Base-by-base conservation (phyloP, 495 filamentous ascomycete species). In the Neurospora sp. region DNA sequence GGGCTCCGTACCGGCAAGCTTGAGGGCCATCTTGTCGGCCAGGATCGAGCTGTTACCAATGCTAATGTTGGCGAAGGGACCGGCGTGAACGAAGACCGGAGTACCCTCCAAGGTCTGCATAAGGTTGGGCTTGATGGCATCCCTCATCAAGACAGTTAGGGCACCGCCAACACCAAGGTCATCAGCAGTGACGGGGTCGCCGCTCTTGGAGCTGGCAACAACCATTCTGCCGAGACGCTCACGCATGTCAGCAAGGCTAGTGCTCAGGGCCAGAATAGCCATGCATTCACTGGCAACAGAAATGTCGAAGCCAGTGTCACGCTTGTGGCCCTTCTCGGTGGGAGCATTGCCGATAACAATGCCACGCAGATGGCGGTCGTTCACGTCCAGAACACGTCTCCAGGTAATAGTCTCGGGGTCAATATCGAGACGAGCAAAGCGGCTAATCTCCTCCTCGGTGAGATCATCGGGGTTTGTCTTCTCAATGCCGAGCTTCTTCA, bases 91-190 rank as follows among this genome's bases (percentile, higher is more conserved):
- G 79, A 99, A 93, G 0, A 98, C 96, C 5, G 96, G 96, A 2
- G 96, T 99, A 39, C 96, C 96, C 79, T 99, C 96, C 74, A 99
- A 86, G 62, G 93, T 97, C 85, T 99, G 96, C 96, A 99, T 98
- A 73, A 99, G 83, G 83, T 98, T 99, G 38, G 96, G 96, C 85
- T 99, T 99, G 82, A 97, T 97, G 27, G 96, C 94, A 84, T 99
- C 96, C 84, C 91, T 94, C 93, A 99, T 97, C 75, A 99, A 83
- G 42, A 94, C 96, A 4, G 96, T 92, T 46, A 99, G 86, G 69
- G 96, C 96, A 75, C 96, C 96, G 72, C 94, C 96, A 18, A 90
- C 92, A 76, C 96, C 96, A 75, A 99, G 89, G 76, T 99, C 96
- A 77, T 99, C 96, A 78, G 93, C 97, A 71, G 96, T 99, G 38